phyloP scores from a whole-genome alignment of 2,329 filamentous ascomycete species.

The Neopestalotiopsis sp. region DNA sequence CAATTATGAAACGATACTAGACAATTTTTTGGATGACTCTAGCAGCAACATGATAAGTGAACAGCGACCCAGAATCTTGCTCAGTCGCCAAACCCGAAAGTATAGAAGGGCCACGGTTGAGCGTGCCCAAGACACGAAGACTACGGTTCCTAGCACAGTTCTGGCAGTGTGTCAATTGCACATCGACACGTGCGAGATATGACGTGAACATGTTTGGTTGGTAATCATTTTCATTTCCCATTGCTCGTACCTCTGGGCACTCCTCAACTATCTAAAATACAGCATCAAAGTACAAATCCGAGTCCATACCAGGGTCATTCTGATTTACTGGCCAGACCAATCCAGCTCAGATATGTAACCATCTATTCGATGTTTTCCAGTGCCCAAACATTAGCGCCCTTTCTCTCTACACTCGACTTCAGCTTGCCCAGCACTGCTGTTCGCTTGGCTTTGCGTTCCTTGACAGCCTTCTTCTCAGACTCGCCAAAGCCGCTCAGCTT shows the following conservation, averaged over 20 bases:
- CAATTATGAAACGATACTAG: slow-evolving; percentile 34
- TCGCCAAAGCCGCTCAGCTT: slow-evolving; percentile 67
- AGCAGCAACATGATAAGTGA: slow-evolving; percentile 11
- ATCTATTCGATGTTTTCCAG: slow-evolving; percentile 50
- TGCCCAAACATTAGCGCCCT: slow-evolving; percentile 54
- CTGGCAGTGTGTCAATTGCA: too few species aligned
- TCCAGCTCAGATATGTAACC: background rate
- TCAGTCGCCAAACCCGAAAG: background rate
- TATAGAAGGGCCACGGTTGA: background rate
- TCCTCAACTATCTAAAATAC: background rate
- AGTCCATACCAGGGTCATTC: background rate
- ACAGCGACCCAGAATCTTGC: background rate
- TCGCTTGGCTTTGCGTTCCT: slow-evolving; percentile 58
- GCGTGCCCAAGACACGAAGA: background rate
- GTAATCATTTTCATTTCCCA: background rate
- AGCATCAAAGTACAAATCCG: background rate
- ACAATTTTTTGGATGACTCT: slow-evolving; percentile 7
- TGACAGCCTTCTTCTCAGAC: slow-evolving; percentile 63
- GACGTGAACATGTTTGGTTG: background rate
- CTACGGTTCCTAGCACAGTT: too few species aligned
- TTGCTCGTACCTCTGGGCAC: background rate
- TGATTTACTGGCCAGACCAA: background rate
- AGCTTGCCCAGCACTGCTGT: slow-evolving; percentile 60
- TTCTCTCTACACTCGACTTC: slow-evolving; percentile 53
- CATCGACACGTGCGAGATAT: background rate